Base-by-base conservation (phyloP, 2,329 filamentous ascomycete genomes). In the Ophiostoma himal-ulmi region DNA sequence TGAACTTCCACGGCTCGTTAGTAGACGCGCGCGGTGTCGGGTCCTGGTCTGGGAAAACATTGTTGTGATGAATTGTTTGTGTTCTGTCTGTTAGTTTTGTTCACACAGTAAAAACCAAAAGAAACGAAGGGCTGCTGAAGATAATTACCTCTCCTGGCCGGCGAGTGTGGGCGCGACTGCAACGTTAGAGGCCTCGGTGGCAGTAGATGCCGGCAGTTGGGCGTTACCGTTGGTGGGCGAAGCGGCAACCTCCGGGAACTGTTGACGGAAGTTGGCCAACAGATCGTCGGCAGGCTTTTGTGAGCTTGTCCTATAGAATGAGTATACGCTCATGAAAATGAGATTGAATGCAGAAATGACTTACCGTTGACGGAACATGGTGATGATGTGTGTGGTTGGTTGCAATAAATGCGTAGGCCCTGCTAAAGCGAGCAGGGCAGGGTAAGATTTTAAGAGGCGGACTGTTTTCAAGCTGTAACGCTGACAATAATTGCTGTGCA, bases 261-360 rank as follows among this genome's bases (percentile, higher is more conserved):
- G 89, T 76, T 92, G 88, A 79, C 91, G 91, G 82, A 97, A 97
- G 79, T 88, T 89, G 80, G 89, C 89, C 78, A 95, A 89, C 77
- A 97, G 85, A 76, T 94, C 92, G 78, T 94, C 91, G 79, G 88
- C 89, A 70, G 93, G 93, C 83, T 96, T 96, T 80, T 93, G 91
- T 70, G 91, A 89, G 79, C 87, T 93, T 77, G 87, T 91, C 81
- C 90, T 92, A 64, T 20, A 14, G 3, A 72, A 62, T 66, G 20
- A 71, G 70, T 39, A 54, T n/a, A 11, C 22, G 66, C 5, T 30
- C n/a, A 26, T 26, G n/a, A 14, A 26, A 57, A 5, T 13, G n/a
- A 44, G n/a, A 57, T 3, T 4, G 48, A 14, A 7, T n/a, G 6
- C 30, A 22, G n/a, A 22, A 8, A 17, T 30, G 44, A 73, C 77